Evolutionary conservation across 805 yeast genomes (phyloP).

Genomic region (Naumovozyma castellii): DNA sequence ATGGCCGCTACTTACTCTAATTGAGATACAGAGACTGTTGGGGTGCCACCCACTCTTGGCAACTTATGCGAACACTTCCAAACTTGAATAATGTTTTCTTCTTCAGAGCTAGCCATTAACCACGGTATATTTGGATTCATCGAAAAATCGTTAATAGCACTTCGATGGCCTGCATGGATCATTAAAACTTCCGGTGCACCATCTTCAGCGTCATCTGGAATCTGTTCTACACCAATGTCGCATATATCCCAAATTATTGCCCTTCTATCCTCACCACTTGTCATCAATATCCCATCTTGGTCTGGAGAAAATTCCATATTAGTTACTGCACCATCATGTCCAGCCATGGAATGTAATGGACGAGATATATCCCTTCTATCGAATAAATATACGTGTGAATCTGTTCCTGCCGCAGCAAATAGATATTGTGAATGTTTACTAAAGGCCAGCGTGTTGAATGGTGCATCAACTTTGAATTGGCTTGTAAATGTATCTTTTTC

Average conservation of each 20-base stretch:
- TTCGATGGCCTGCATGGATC: slow-evolving; percentile 91
- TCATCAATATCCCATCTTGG: slow-evolving; percentile 66
- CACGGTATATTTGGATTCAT: slow-evolving; percentile 65
- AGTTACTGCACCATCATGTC: slow-evolving; percentile 68
- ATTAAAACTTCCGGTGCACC: slow-evolving; percentile 81
- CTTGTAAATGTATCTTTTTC: slow-evolving; percentile 15
- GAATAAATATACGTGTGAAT: slow-evolving; percentile 54
- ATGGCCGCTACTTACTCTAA: background rate
- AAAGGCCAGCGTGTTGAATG: slow-evolving; percentile 57
- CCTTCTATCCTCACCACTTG: slow-evolving; percentile 70
- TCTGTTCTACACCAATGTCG: slow-evolving; percentile 76
- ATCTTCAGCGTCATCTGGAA: slow-evolving; percentile 81
- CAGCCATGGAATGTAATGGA: slow-evolving; percentile 62
- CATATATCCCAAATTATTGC: slow-evolving; percentile 73
- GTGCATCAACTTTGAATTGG: slow-evolving; percentile 25
- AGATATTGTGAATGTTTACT: slow-evolving; percentile 52
- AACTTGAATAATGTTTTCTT: slow-evolving; percentile 37
- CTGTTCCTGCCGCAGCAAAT: slow-evolving; percentile 61
- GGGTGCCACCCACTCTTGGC: slow-evolving; percentile 23
- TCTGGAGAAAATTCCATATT: slow-evolving; percentile 70
- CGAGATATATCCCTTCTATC: slow-evolving; percentile 47
- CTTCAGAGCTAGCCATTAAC: slow-evolving; percentile 53
- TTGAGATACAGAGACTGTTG: slow-evolving; percentile 4
- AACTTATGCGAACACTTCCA: slow-evolving; percentile 35
- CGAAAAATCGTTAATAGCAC: slow-evolving; percentile 61